Evolutionary conservation across 2,329 filamentous ascomycete genomes (phyloP).

Genomic region (Colletotrichum lindemuthianum): DNA sequence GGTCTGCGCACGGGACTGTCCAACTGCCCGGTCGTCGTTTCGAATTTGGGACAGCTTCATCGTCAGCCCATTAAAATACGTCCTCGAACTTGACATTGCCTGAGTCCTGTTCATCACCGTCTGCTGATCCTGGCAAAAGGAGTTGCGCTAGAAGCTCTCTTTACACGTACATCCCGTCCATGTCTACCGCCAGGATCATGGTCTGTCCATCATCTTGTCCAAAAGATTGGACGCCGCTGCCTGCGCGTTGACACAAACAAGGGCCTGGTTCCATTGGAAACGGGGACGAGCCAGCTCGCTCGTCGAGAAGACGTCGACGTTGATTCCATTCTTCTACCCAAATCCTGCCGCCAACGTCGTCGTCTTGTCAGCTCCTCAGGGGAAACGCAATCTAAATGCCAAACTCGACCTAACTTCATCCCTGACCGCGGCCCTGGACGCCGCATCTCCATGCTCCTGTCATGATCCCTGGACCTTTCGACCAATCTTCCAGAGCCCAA

Average conservation of each 20-base stretch:
- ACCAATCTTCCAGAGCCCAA: constrained; percentile 19
- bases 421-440: not conserved
- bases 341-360: not conserved
- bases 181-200: not conserved
- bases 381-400: constrained; percentile 16
- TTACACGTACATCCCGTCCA: not conserved
- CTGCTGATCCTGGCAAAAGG: not conserved
- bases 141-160: constrained; percentile 22
- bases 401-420: constrained; percentile 6
- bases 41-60: constrained; percentile 22
- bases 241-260: constrained; percentile 32
- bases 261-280: constrained; percentile 6
- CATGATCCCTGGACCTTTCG: constrained; percentile 17
- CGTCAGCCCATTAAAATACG: not conserved
- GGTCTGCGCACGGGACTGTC: constrained; percentile 26
- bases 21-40: constrained; percentile 24
- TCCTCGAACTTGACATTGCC: no score
- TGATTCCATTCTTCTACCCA: constrained; percentile 11
- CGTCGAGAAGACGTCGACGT: constrained; percentile 16
- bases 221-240: constrained; percentile 25
- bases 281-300: constrained; percentile 5
- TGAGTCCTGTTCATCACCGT: no score
- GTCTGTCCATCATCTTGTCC: constrained; percentile 3
- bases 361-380: constrained; percentile 1
- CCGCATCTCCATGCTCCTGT: constrained; percentile 1